Conservation (phyloP, 805 yeast species). For the Wickerhamomyces kurtzmanii region DNA sequence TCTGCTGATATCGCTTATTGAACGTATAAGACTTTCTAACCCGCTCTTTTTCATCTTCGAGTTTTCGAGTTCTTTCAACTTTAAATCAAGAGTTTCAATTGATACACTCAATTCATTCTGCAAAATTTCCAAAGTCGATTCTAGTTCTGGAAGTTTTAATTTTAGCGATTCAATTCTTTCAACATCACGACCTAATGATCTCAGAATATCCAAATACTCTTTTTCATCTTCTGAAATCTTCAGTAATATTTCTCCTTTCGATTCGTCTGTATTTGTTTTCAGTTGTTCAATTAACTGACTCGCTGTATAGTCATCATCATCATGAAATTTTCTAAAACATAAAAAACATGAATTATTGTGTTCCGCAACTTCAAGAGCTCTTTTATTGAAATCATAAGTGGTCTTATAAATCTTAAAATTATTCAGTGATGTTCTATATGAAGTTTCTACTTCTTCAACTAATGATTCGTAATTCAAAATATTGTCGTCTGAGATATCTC, state of each 20-base stretch:
- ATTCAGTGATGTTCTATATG: constrained; percentile 49
- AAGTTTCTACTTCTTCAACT: constrained; percentile 48
- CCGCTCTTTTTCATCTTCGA: constrained; percentile 1
- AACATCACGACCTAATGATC: constrained; percentile 18
- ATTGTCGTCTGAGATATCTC: constrained; percentile 21
- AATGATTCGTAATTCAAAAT: constrained; percentile 41
- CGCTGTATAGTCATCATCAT: constrained; percentile 19
- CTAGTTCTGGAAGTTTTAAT: constrained; percentile 8
- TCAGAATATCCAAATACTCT: constrained; percentile 17
- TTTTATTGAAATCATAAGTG: constrained; percentile 56
- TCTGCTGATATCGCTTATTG: constrained; percentile 26
- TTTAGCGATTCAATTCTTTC: constrained; percentile 7
- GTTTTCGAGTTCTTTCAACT: constrained; percentile 3
- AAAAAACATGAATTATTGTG: constrained; percentile 52
- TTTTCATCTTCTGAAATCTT: constrained; percentile 23
- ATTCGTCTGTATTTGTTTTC: constrained; percentile 19
- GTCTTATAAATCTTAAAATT: constrained; percentile 62
- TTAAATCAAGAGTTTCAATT: constrained; percentile 6
- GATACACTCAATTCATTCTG: constrained; percentile 8
- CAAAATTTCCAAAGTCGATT: constrained; percentile 3
- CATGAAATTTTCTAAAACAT: constrained; percentile 64
- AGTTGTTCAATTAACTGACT: constrained; percentile 18
- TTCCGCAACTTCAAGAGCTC: constrained; percentile 59
- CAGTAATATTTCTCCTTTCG: constrained; percentile 20
- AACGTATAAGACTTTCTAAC: constrained; percentile 11